Conservation (phyloP, 305 asterid species). For the Fraxinus sp. region DNA sequence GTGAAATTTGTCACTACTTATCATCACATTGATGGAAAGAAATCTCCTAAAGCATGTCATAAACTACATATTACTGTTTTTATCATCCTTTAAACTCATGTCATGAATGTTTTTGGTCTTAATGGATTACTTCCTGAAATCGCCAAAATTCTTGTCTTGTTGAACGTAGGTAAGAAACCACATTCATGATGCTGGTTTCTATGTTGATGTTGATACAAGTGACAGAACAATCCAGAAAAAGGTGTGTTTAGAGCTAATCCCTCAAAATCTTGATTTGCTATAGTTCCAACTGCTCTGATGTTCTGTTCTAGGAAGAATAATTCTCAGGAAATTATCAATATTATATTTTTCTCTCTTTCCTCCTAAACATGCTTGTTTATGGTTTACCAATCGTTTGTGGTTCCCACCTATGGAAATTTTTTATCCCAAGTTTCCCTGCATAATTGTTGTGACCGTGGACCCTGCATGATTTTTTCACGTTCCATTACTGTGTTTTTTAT, state of each 20-base stretch:
- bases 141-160: background rate
- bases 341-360: background rate
- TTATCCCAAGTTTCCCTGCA: background rate
- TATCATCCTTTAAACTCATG: background rate
- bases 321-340: background rate
- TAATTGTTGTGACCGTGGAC: background rate
- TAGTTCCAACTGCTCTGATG: background rate
- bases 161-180: conserved; percentile 59
- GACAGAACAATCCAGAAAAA: conserved; percentile 90
- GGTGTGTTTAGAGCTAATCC: conserved; percentile 35
- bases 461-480: background rate
- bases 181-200: conserved; percentile 75
- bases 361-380: conserved; percentile 10
- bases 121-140: conserved; percentile 21
- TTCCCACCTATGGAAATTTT: background rate
- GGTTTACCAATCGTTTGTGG: background rate
- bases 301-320: conserved; percentile 4
- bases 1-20: background rate
- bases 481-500: background rate
- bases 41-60: background rate
- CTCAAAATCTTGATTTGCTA: background rate
- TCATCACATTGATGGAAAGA: background rate
- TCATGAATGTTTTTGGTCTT: background rate
- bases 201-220: conserved; percentile 78
- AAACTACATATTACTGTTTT: background rate